phyloP scores from a whole-genome alignment of 345 rosid genomes.

The Streptanthus diversifolius region DNA sequence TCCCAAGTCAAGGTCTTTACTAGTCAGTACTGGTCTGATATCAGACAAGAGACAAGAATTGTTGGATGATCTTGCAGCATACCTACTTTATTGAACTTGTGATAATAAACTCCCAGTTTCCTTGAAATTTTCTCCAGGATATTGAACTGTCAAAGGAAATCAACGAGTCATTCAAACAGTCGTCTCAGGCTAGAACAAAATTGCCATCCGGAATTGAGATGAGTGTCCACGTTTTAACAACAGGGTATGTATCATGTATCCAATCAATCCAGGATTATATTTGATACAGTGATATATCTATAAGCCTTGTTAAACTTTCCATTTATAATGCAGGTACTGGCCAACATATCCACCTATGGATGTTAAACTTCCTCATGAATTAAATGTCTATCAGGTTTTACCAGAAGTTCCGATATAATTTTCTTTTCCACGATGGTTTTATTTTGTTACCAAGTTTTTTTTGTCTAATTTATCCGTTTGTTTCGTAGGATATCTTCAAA shows the following conservation, averaged over 20 bases:
- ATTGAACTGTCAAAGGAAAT: constrained; percentile 96
- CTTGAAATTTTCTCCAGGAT: constrained; percentile 52
- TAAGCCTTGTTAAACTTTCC: constrained; percentile 6
- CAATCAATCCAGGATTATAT: background rate
- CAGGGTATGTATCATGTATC: constrained; percentile 54
- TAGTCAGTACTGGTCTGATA: too few relatives aligned
- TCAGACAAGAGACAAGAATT: constrained; percentile 1
- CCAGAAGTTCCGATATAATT: constrained; percentile 7
- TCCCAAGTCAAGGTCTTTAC: background rate
- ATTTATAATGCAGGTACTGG: constrained; percentile 73
- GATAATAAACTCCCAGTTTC: constrained; percentile 14
- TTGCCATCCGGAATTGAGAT: constrained; percentile 95
- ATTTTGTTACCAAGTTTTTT: background rate
- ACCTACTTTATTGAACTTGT: background rate
- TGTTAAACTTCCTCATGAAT: constrained; percentile 96
- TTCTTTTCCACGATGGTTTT: background rate
- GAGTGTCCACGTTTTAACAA: constrained; percentile 95
- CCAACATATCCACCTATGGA: constrained; percentile 99
- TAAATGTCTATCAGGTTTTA: constrained; percentile 93
- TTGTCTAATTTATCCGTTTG: constrained; percentile 5
- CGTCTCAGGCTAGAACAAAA: constrained; percentile 95
- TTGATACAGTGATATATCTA: background rate
- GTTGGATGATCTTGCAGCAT: background rate
- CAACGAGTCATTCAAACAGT: constrained; percentile 93
- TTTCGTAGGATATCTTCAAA: constrained; percentile 83